Base-by-base conservation (phyloP, 371 early-diverging fungal genomes). In the Phascolomyces articulosus region DNA sequence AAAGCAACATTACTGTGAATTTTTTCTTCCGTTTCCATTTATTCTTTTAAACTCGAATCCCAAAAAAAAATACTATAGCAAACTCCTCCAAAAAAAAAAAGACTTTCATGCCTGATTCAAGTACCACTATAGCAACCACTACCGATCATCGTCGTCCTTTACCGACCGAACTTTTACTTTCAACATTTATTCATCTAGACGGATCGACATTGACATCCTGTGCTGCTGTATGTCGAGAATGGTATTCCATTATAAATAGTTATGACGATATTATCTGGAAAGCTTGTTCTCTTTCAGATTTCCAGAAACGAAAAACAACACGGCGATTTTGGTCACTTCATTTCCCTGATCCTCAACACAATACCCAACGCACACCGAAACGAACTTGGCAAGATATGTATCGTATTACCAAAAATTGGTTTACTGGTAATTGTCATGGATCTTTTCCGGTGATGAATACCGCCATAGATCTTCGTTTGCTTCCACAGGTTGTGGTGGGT, bases 321-420 rank as follows among this genome's bases (percentile, higher is more conserved):
- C 62, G 70, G 18, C 70, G 73, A 2, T 78, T 75, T 26, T 80
- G 83, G 78, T 73, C 72, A 11, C 66, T 78, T 23, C 63, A 69
- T 23, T 76, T 83, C 49, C 83, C 80, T 10, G 58, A 72, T 40
- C 76, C 76, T 20, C 62, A 64, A 28, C 48, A 40, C 27, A 34
- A 65, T 31, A 64, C 66, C 31, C 38, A 34, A 63, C 13, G 11
- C 70, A 58, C 26, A 3, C 9, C 8, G 13, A 55, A 55, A 49
- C 48, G 56, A n/a, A 64, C 61, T 13, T 85, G 85, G 85, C 80
- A 78, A 55, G 82, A 80, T 49, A 74, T 85, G 66, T 87, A 87
- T 54, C 74, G 82, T 16, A 71, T 78, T 51, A 83, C 80, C 2
- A 67, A 69, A n/a, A 84, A 85, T 61, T 87, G 87, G 87, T 79